These are phyloP conservation scores for Cryptococcus sp. DNA, from an alignment of 1,284 basidiomycete genomes.

Conservation along the genomic window DNA sequence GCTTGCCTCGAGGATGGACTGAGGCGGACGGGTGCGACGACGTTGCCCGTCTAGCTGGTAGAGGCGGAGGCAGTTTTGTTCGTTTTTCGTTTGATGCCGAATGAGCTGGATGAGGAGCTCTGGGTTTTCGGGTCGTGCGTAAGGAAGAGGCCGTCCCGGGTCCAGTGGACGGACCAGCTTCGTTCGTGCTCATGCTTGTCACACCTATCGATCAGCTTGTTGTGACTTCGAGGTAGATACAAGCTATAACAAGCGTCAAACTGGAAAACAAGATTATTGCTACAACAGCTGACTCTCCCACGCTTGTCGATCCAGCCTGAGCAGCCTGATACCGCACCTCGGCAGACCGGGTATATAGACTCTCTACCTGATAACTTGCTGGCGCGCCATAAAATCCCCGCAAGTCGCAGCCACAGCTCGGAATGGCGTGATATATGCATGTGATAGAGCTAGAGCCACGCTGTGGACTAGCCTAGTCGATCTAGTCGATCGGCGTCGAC, in stretches of 20 bases:
- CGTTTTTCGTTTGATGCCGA: slow-evolving; percentile 6
- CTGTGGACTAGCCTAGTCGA: background rate
- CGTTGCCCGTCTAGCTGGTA: slow-evolving; percentile 10
- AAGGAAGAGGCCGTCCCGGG: too few relatives aligned
- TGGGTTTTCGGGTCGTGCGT: slow-evolving; percentile 1
- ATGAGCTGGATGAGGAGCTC: slow-evolving; percentile 8
- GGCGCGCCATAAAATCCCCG: too few relatives aligned
- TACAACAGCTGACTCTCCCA: too few relatives aligned
- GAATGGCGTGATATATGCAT: background rate
- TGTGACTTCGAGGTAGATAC: too few relatives aligned
- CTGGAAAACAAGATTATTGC: too few relatives aligned
- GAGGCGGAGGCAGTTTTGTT: slow-evolving; percentile 18
- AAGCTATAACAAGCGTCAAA: too few relatives aligned
- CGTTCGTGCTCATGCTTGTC: background rate
- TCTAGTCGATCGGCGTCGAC: too few relatives aligned
- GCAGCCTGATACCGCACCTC: too few relatives aligned
- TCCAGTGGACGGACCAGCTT: slow-evolving; percentile 11
- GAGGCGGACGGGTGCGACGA: slow-evolving; percentile 18
- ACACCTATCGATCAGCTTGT: background rate
- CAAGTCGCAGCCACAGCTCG: too few relatives aligned
- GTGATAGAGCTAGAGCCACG: background rate
- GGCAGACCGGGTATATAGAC: too few relatives aligned
- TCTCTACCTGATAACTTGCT: too few relatives aligned
- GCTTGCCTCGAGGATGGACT: background rate
- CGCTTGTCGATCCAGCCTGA: too few relatives aligned